Evolutionary conservation across 1,284 basidiomycete species (phyloP), one percentile per base, ranked within the genome.

Genomic region (Ganoderma lingzhi): DNA sequence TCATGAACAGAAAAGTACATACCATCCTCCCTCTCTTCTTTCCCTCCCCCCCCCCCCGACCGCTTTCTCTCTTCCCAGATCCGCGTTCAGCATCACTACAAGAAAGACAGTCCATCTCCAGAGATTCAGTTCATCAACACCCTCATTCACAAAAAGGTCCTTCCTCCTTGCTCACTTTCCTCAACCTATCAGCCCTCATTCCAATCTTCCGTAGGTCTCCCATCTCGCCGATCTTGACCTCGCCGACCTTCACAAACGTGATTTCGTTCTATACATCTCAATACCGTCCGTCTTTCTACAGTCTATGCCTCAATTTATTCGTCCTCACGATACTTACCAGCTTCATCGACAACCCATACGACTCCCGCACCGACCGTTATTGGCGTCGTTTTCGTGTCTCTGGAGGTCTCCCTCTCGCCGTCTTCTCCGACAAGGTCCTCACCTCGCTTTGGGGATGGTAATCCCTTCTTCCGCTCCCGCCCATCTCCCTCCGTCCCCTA

Each of bases 361-460:
- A 66, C 28, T 30, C 41, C 8, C 37, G 55, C 23, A 48, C 59
- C 32, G 44, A 59, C 60, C 58, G 28, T 3, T 42, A 61, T 32
- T 67, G 68, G 67, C 53, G 71, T 23, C 55, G 62, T 5, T 48
- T 73, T 35, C 66, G 64, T 8, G 64, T 73, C 35, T 73, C 71
- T 17, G 71, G 63, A 17, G 71, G 67, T 23, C 28, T 73, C 23
- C 55, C 69, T n/a, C 65, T 73, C 39, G 41, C 69, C 15, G 71
- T 70, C 14, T 65, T 73, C 30, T 53, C 69, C 23, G 71, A 72
- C 66, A 73, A 73, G 48, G 48, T 73, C 35, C 37, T 73, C 9
- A 68, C 59, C 1, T 69, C 67, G 14, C 64, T 73, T 3, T 69
- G 70, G 62, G 69, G 71, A 58, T 68, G 70, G 71, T 73, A 39